Percentiles rank a stretch among this genome's conserved stretches.
phyloP scores from a whole-genome alignment of 345 rosid species.

The Populus euphratica region DNA sequence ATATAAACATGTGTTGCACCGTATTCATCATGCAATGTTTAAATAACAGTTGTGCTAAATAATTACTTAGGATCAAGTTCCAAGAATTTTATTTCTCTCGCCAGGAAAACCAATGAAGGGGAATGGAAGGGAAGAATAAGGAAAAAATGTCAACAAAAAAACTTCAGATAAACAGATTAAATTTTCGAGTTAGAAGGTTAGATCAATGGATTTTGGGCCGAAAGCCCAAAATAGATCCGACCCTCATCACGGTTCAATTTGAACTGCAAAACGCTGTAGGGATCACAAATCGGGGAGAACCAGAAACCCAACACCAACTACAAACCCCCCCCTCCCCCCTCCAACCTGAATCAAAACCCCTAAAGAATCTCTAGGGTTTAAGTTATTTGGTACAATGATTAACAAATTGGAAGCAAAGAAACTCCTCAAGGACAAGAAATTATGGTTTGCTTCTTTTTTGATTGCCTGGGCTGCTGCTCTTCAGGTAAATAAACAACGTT shows the following conservation, averaged over 20 bases:
- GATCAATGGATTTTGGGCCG: not conserved
- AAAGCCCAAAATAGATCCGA: not conserved
- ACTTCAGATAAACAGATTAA: not conserved
- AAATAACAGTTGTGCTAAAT: too few species aligned
- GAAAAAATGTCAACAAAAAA: not conserved
- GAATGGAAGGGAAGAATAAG: too few species aligned
- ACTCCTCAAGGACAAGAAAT: conserved; percentile 72
- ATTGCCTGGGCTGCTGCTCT: conserved; percentile 91
- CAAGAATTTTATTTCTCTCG: too few species aligned
- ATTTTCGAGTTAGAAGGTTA: too few species aligned
- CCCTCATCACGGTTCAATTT: not conserved
- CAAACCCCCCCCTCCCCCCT: not conserved
- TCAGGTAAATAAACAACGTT: conserved; percentile 41
- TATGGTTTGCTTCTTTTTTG: conserved; percentile 79
- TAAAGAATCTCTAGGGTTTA: conserved; percentile 2
- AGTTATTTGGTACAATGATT: conserved; percentile 24
- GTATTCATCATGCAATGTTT: too few species aligned
- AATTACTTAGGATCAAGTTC: too few species aligned
- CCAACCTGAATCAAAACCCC: not conserved
- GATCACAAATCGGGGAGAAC: not conserved
- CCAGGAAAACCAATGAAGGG: too few species aligned
- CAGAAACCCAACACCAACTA: not conserved
- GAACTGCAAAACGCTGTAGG: not conserved
- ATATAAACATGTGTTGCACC: too few species aligned
- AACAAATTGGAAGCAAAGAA: conserved; percentile 34